Evolutionary conservation across 2,329 filamentous ascomycete species (phyloP), one percentile per base, ranked within the genome.

Genomic region (Colletotrichum horii): DNA sequence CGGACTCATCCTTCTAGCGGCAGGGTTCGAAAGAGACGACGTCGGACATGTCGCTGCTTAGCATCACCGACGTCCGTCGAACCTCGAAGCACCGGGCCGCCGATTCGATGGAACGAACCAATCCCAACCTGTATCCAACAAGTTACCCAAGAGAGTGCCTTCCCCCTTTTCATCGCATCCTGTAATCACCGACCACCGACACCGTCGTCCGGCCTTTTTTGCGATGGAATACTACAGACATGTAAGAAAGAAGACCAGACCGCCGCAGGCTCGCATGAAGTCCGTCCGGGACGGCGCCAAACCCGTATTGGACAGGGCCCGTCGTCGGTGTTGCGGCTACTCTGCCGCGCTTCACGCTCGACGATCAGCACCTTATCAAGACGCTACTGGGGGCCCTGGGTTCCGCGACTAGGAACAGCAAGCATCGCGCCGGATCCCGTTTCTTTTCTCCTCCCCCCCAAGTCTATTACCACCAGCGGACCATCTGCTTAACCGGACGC

Each of bases 311-410:
- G 56, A 62, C 69, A 16, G n/a, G 60, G 16, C 14, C 61, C 43
- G 69, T 66, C 69, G 30, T 56, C 60, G 43, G 69, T 66, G 11
- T 66, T 58, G 69, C 69, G 69, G 69, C 69, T 71, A 66, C 62
- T 43, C 24, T 16, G 32, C 43, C 69, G 60, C 38, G 69, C 69
- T 71, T 56, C 43, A 70, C 16, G 58, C 60, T 43, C 28, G 62
- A 43, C 43, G 61, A 71, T 71, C 69, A 66, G 62, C 69, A 71
- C 62, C 38, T 66, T 56, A 71, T 66, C 52, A 22, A 58, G 43
- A 71, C 60, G 43, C 69, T 32, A 43, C 69, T 66, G 69, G 43
- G 67, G 28, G 28, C 28, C 5, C 61, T 48, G 61, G 30, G 19
- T 66, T 26, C 60, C 43, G 26, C 28, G 28, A 52, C 22, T 52